Evolutionary conservation across 1,284 basidiomycete species (phyloP).

Genomic region (Neolentinus lepideus): DNA sequence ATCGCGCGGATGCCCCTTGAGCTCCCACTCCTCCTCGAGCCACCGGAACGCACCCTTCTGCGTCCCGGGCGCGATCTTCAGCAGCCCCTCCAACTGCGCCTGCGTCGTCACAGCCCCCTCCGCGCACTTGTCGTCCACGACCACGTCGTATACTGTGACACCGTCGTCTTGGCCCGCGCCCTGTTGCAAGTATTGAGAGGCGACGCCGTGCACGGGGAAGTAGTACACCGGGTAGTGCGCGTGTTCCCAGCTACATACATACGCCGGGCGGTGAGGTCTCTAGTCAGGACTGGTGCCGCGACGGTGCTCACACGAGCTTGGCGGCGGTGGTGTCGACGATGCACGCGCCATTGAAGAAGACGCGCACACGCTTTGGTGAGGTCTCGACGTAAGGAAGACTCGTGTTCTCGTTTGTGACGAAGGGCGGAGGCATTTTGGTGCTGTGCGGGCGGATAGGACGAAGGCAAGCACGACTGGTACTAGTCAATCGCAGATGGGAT

Average conservation of each 20-base stretch:
- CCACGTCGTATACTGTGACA: slow-evolving; percentile 42
- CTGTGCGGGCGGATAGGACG: too few species aligned
- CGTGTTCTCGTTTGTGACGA: background rate
- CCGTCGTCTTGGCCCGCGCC: slow-evolving; percentile 11
- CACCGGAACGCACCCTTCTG: slow-evolving; percentile 22
- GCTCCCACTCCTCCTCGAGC: slow-evolving; percentile 63
- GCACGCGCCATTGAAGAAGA: slow-evolving; percentile 41
- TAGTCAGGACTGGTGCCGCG: background rate
- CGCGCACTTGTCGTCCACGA: slow-evolving; percentile 31
- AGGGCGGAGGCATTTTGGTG: too few species aligned
- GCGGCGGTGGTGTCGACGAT: slow-evolving; percentile 47
- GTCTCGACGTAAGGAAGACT: background rate
- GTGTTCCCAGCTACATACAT: slow-evolving; percentile 59
- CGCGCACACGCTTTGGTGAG: slow-evolving; percentile 42
- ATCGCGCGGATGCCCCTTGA: slow-evolving; percentile 57
- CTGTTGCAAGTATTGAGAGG: slow-evolving; percentile 28
- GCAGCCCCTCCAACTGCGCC: slow-evolving; percentile 37
- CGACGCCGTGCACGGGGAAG: slow-evolving; percentile 38
- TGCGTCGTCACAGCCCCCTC: slow-evolving; percentile 35
- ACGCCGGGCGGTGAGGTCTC: background rate
- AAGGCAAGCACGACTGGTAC: too few species aligned
- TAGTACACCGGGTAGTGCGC: slow-evolving; percentile 47
- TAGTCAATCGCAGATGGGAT: too few species aligned
- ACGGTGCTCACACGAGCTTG: slow-evolving; percentile 51
- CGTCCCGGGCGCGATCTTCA: slow-evolving; percentile 46